Conservation (phyloP, 176 grass and related monocot genomes). For the Triticum timopheevii region DNA sequence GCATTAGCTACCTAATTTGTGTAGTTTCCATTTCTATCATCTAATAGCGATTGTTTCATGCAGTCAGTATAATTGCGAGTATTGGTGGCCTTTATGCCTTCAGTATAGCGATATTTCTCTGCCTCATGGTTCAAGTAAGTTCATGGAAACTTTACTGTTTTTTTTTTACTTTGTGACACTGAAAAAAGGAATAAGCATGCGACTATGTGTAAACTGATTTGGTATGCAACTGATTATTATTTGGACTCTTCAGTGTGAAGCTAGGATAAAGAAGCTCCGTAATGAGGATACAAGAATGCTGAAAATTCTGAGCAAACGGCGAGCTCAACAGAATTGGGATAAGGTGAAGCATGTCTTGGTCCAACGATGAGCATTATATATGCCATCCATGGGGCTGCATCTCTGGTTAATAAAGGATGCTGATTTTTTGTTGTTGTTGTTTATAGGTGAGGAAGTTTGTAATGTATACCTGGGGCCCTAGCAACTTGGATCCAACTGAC, state of each 20-base stretch:
- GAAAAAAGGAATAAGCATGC: not conserved
- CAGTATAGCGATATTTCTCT: constrained; percentile 78
- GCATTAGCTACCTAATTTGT: not conserved
- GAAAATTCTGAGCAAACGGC: constrained; percentile 55
- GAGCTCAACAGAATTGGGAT: constrained; percentile 79
- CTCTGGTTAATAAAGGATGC: not conserved
- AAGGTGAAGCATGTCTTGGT: constrained; percentile 60
- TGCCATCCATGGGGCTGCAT: not conserved
- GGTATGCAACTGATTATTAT: constrained; percentile 17
- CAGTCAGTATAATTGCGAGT: constrained; percentile 88
- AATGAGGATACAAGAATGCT: constrained; percentile 75
- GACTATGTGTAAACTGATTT: not conserved
- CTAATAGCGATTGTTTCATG: constrained; percentile 36
- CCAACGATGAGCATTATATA: not conserved
- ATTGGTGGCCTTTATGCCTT: constrained; percentile 91
- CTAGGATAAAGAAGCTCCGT: constrained; percentile 68
- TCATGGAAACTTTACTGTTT: not conserved
- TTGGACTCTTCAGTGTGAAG: constrained; percentile 63
- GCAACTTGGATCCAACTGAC: constrained; percentile 70
- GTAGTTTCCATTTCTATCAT: not conserved
- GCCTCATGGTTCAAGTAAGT: constrained; percentile 88
- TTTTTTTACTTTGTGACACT: not conserved
- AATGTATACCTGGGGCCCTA: constrained; percentile 94
- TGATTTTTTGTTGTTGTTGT: not conserved
- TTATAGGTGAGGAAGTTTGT: constrained; percentile 89